phyloP scores from a whole-genome alignment of 345 rosid species.

The Eucalyptus sideroxylon region DNA sequence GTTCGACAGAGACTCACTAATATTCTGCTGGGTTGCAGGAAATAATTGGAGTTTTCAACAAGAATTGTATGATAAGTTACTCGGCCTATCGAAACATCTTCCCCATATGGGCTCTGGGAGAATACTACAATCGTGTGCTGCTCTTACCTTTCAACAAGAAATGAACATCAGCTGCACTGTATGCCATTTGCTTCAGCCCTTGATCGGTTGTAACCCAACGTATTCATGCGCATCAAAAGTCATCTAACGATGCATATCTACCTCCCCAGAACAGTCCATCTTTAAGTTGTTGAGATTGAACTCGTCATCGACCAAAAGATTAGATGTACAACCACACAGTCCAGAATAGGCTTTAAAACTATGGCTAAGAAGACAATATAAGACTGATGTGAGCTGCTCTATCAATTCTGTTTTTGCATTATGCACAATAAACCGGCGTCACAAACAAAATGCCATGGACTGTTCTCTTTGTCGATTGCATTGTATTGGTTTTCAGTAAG shows the following conservation, averaged over 20 bases:
- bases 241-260: neutral
- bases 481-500: neutral
- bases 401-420: neutral
- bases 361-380: neutral
- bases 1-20: neutral
- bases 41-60: conserved; percentile 54
- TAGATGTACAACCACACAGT: neutral
- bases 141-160: neutral
- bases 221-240: neutral
- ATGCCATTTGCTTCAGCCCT: neutral
- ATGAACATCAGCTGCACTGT: neutral
- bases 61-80: conserved; percentile 55
- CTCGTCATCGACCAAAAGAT: neutral
- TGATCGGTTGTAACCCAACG: neutral
- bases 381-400: neutral
- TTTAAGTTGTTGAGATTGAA: neutral
- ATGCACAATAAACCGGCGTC: neutral
- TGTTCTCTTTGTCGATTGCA: neutral
- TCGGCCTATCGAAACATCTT: conserved; percentile 48
- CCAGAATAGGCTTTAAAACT: neutral
- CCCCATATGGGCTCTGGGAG: conserved; percentile 63
- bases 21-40: conserved; percentile 15
- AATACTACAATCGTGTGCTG: conserved; percentile 20
- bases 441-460: neutral
- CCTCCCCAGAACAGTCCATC: neutral